These are phyloP conservation scores for Rhodomyrtus psidioides DNA, from an alignment of 441 rosid species.

Conservation along the genomic window DNA sequence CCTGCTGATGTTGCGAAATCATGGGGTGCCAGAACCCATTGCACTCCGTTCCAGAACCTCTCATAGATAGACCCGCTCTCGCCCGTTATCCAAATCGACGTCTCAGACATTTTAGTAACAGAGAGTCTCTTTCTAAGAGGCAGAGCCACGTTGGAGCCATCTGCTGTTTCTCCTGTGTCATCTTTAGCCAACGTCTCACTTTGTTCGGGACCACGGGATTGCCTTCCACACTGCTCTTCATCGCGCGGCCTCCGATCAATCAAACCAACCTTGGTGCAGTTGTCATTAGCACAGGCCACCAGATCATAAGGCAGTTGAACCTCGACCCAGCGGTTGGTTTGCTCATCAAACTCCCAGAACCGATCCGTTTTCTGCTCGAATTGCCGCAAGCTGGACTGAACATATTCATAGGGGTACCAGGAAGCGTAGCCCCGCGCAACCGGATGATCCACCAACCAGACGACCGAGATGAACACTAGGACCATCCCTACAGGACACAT, in stretches of 20 bases:
- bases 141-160: constrained; percentile 14
- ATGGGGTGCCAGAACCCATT: constrained; percentile 68
- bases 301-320: constrained; percentile 53
- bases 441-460: constrained; percentile 13
- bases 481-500: background rate
- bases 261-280: constrained; percentile 48
- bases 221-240: constrained; percentile 10
- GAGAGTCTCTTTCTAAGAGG: constrained; percentile 56
- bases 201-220: background rate
- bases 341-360: constrained; percentile 60
- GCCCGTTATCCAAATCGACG: constrained; percentile 67
- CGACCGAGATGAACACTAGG: constrained; percentile 19
- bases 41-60: constrained; percentile 76
- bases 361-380: constrained; percentile 55
- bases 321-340: constrained; percentile 54
- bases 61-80: constrained; percentile 62
- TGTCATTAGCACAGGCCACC: constrained; percentile 43
- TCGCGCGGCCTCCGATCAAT: constrained; percentile 14
- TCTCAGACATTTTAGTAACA: constrained; percentile 49
- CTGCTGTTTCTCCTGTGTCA: constrained; percentile 11
- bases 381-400: constrained; percentile 17
- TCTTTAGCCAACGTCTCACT: background rate
- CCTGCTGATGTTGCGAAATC: constrained; percentile 44
- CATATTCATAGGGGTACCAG: constrained; percentile 27
- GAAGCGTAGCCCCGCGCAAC: constrained; percentile 24